Conservation (phyloP, 495 filamentous ascomycete genomes). For the Penicillium egyptiacum region DNA sequence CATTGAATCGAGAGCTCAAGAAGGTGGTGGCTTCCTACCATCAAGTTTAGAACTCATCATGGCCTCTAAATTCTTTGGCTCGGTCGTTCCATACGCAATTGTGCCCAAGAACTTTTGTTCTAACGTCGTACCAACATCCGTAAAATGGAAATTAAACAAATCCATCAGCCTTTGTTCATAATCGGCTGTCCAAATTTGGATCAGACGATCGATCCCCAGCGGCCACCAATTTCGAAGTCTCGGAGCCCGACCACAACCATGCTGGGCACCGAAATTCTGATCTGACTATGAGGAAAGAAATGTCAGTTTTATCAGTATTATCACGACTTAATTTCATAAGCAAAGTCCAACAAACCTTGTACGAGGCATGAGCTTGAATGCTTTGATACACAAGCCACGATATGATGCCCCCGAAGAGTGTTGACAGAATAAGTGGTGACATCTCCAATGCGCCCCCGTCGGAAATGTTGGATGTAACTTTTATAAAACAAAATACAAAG, state of each 20-base stretch:
- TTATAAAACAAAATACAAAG: background rate
- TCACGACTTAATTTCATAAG: background rate
- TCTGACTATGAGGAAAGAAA: background rate
- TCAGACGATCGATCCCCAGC: slow-evolving; percentile 38
- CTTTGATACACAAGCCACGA: background rate
- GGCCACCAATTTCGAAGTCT: slow-evolving; percentile 32
- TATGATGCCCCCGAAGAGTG: background rate
- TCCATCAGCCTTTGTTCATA: slow-evolving; percentile 31
- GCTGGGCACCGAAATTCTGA: slow-evolving; percentile 10
- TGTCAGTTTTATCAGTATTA: background rate
- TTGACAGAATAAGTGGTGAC: background rate
- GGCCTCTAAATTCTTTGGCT: slow-evolving; percentile 8
- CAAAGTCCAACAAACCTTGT: slow-evolving; percentile 1
- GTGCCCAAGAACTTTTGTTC: slow-evolving; percentile 17
- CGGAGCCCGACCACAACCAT: slow-evolving; percentile 28
- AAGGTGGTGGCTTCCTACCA: slow-evolving; percentile 1
- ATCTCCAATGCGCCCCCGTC: background rate
- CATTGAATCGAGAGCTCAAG: background rate
- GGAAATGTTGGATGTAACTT: background rate
- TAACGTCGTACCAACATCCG: slow-evolving; percentile 49
- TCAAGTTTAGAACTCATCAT: slow-evolving; percentile 10
- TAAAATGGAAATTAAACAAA: slow-evolving; percentile 41
- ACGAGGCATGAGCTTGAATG: background rate
- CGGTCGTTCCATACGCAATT: slow-evolving; percentile 8
- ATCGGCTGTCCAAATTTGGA: slow-evolving; percentile 29